Conservation (phyloP, 805 yeast species). For the Teunomyces kruisii region DNA sequence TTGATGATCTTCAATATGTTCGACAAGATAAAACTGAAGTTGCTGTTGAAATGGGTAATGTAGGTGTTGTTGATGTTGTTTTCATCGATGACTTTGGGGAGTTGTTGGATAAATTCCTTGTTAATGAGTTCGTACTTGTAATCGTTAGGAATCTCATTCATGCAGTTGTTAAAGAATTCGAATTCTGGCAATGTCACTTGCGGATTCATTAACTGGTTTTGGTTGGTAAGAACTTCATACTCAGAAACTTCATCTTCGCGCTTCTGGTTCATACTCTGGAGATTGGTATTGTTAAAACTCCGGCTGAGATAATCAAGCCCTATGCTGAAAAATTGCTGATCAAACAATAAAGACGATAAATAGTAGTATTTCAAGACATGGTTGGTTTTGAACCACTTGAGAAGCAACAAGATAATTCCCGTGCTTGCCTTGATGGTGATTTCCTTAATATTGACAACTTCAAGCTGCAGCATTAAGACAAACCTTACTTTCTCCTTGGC, state of each 20-base stretch:
- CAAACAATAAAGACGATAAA: constrained; percentile 68
- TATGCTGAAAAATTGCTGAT: constrained; percentile 53
- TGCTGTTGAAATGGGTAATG: constrained; percentile 31
- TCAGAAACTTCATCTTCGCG: constrained; percentile 18
- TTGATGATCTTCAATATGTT: constrained; percentile 58
- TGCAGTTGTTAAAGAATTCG: constrained; percentile 40
- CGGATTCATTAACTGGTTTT: constrained; percentile 43
- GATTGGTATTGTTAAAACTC: constrained; percentile 35
- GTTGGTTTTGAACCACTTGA: constrained; percentile 76
- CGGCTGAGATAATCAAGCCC: constrained; percentile 32
- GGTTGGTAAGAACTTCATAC: constrained; percentile 35
- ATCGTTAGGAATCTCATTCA: constrained; percentile 14
- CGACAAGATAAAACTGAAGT: constrained; percentile 48
- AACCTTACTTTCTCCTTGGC: constrained; percentile 20
- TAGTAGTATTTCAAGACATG: constrained; percentile 82
- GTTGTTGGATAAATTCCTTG: constrained; percentile 23
- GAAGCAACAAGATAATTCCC: constrained; percentile 49
- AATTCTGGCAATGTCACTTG: constrained; percentile 28
- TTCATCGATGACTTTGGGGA: constrained; percentile 26
- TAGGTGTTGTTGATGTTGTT: constrained; percentile 26
- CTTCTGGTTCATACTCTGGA: constrained; percentile 22
- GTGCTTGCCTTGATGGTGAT: constrained; percentile 58
- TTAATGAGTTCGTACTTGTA: constrained; percentile 29
- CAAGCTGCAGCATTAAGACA: constrained; percentile 45
- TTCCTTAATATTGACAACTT: constrained; percentile 61